A percentile compares a stretch with the other conserved stretches of the same genome.
These are phyloP conservation scores for Cladorrhinum sp. DNA, from an alignment of 2,329 filamentous ascomycete genomes.

Conservation along the genomic window DNA sequence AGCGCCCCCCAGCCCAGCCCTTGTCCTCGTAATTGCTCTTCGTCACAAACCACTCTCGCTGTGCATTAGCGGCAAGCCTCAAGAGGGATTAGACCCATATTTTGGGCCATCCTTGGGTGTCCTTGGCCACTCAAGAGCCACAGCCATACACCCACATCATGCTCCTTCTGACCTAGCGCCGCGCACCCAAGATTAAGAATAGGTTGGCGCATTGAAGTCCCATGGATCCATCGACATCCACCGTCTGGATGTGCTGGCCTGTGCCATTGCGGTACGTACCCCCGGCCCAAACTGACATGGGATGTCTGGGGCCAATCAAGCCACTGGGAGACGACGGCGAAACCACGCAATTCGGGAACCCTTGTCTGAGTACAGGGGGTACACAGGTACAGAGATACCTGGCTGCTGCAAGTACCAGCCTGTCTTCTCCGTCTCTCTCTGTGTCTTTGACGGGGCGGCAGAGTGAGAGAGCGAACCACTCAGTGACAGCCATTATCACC, in stretches of 20 bases:
- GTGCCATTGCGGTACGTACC: slow-evolving; percentile 17
- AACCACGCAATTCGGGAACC: slow-evolving; percentile 26
- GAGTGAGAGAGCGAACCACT: slow-evolving; percentile 14
- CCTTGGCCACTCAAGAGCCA: slow-evolving; percentile 17
- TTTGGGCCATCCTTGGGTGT: slow-evolving; percentile 23
- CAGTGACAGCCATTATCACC: slow-evolving; percentile 14
- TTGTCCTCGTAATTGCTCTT: slow-evolving; percentile 50
- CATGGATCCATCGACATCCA: slow-evolving; percentile 27
- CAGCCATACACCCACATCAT: slow-evolving; percentile 29
- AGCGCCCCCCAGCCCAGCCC: slow-evolving; percentile 52
- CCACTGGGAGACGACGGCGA: slow-evolving; percentile 18
- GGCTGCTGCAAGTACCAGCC: slow-evolving; percentile 4
- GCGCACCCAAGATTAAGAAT: slow-evolving; percentile 40
- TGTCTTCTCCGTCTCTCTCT: too few species aligned
- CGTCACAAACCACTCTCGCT: slow-evolving; percentile 40
- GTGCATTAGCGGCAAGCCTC: slow-evolving; percentile 27
- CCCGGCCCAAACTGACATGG: slow-evolving; percentile 26
- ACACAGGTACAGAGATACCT: background rate
- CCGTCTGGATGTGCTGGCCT: slow-evolving; percentile 29
- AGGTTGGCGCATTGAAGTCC: slow-evolving; percentile 39
- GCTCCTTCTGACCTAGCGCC: slow-evolving; percentile 33
- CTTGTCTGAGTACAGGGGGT: slow-evolving; percentile 8
- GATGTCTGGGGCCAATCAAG: slow-evolving; percentile 26
- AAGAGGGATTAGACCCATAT: slow-evolving; percentile 29
- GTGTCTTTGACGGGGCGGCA: slow-evolving; percentile 28